Conservation (phyloP, 371 early-diverging fungal species). For the Mortierella sp. region DNA sequence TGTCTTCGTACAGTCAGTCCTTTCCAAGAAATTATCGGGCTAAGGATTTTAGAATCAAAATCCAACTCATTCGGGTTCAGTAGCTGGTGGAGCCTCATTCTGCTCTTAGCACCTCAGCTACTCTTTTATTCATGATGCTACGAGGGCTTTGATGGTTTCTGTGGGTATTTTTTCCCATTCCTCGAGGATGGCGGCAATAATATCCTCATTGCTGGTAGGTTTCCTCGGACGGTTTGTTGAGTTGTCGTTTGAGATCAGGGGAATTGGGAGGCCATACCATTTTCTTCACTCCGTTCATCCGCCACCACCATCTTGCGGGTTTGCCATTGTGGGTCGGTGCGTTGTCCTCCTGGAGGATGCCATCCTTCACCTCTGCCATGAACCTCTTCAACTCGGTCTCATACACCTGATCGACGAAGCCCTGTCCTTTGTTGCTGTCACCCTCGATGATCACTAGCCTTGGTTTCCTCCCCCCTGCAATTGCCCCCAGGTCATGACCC, state of each 20-base stretch:
- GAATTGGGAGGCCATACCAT: slow-evolving; percentile 10
- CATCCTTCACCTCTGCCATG: neutral
- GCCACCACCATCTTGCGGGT: neutral
- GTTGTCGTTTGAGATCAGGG: neutral
- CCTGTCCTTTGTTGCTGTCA: slow-evolving; percentile 15
- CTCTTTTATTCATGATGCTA: no score
- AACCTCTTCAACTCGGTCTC: slow-evolving; percentile 15
- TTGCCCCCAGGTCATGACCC: slow-evolving; percentile 4
- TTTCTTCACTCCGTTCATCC: neutral
- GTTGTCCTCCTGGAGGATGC: slow-evolving; percentile 11
- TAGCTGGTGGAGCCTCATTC: no score
- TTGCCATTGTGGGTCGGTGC: slow-evolving; percentile 6
- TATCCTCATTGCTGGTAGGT: no score
- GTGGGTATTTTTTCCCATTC: no score
- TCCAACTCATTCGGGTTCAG: no score
- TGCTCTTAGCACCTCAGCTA: no score
- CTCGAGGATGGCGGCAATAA: no score
- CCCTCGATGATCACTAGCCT: slow-evolving; percentile 3
- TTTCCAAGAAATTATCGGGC: no score
- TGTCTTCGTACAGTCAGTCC: no score
- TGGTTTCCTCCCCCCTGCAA: slow-evolving; percentile 4
- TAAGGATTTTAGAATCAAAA: no score
- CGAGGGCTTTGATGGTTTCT: no score
- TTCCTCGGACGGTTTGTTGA: neutral
- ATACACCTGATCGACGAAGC: slow-evolving; percentile 10